Evolutionary conservation across 73 alveolate species (phyloP), one percentile per base, ranked within the genome.

Genomic region (Paramecium bursaria): DNA sequence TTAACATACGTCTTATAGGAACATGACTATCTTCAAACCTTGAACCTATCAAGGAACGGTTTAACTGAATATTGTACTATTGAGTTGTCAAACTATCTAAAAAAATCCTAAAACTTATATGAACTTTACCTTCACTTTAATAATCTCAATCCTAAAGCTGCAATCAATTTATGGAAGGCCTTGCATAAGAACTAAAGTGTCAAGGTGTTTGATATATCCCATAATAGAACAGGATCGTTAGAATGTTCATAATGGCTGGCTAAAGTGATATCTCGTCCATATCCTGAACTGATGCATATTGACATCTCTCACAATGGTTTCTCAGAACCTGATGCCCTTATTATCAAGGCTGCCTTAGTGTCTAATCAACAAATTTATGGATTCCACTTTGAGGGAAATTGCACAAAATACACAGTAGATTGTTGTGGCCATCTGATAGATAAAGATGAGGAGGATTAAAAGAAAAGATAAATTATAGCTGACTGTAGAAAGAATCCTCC

Each of bases 251-350:
- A 79, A 33, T 21, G 54, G 13, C 42, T 61, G 53, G 55, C 76
- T n/a, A 79, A 79, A 79, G 54, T 79, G 11, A 53, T 79, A 11
- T 22, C 77, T 44, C 51, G 25, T 26, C 33, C 31, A 14, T 61
- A 79, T 42, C 76, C 89, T 33, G 89, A 73, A 35, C 17, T 79
- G 29, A 79, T 61, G 52, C 89, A 79, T 79, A 42, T 79, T 53
- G 89, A 79, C n/a, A 30, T 79, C 17, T 79, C 89, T 35, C 46
- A 79, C 31, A 79, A 79, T 39, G 75, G 76, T 3, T 79, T 39
- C 54, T 47, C 25, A 21, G 76, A 79, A 17, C 57, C 73, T n/a
- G 42, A 79, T 19, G 61, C 89, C 1, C 5, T 79, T 22, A 46
- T 53, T 35, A 79, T 79, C 3, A 35, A 61, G 42, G 73, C 51